Evolutionary conservation across 192 early-diverging fungal genomes (phyloP), one percentile per base, ranked within the genome.

Genomic region (Podila epigama): DNA sequence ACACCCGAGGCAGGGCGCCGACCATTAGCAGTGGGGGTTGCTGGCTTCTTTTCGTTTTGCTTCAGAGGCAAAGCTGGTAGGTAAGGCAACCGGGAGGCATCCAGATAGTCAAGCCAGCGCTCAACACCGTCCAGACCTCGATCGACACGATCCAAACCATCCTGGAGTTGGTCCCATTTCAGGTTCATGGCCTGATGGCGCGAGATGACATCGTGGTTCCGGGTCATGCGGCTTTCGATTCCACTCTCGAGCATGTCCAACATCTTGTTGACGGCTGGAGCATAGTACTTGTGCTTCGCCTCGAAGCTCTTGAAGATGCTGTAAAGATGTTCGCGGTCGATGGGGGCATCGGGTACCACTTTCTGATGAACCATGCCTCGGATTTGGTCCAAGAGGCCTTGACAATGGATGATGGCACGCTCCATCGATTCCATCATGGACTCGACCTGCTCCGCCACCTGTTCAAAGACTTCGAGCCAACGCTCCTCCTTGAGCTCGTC

Each of bases 401-500:
- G 71, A 51, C 87, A 88, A 44, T 88, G 85, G 18, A 52, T 42
- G n/a, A 86, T 80, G 7, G 82, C 83, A 11, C 84, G 75, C 44
- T 88, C 87, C 41, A 88, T 71, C 8, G 78, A 79, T 37, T 86
- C 85, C 71, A 88, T 86, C 85, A 88, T 86, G 13, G 61, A 75
- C 61, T 81, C 82, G n/a, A 84, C 85, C 53, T 88, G 84, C 56
- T 83, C 77, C 9, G 85, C 68, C 8, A 85, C 83, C 42, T 84
- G 83, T 41, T 80, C 78, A 69, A 88, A 88, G 18, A 85, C 82
- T 15, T 68, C 64, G 16, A 86, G 66, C 87, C 87, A 88, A 62
- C 68, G 69, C 32, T 88, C 87, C 63, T 88, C 87, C 53, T 88
- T 88, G 13, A 85, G 66, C 25, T 88, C 87, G n/a, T 83, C 75